Evolutionary conservation across 2,329 filamentous ascomycete genomes (phyloP).

Genomic region (Penicillium frequentans): DNA sequence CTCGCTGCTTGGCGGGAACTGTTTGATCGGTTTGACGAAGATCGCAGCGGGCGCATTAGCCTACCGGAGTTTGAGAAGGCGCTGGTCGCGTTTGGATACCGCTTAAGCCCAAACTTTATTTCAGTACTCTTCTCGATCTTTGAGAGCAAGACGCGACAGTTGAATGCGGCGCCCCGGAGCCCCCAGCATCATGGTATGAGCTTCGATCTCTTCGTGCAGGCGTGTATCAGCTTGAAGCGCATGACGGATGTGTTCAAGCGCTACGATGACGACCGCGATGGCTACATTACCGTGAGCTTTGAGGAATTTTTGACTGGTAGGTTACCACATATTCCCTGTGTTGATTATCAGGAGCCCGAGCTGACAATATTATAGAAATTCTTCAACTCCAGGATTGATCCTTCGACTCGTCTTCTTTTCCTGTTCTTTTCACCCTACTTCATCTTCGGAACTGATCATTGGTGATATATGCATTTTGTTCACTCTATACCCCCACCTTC

Average conservation of each 20-base stretch:
- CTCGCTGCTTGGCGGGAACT: conserved; percentile 89
- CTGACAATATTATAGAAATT: conserved; percentile 24
- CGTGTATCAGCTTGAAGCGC: conserved; percentile 91
- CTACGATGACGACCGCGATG: conserved; percentile 95
- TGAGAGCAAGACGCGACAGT: conserved; percentile 58
- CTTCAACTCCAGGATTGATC: conserved; percentile 37
- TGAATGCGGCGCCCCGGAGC: conserved; percentile 35
- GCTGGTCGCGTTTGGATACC: conserved; percentile 89
- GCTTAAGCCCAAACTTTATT: conserved; percentile 80
- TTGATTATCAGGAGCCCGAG: neutral
- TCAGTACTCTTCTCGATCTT: conserved; percentile 83
- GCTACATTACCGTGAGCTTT: conserved; percentile 82
- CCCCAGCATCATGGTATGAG: conserved; percentile 63
- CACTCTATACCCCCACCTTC: neutral
- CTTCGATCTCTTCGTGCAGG: conserved; percentile 97
- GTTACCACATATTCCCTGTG: conserved; percentile 13
- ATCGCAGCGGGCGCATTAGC: conserved; percentile 82
- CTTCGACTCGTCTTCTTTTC: neutral
- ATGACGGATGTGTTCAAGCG: conserved; percentile 99
- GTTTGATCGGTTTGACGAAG: conserved; percentile 92
- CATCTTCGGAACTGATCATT: neutral
- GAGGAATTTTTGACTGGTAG: conserved; percentile 72
- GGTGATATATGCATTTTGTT: neutral
- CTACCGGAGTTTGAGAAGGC: conserved; percentile 86
- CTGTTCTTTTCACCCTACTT: neutral